Base-by-base conservation (phyloP, 257 asterid species). In the Agastache rugosa region DNA sequence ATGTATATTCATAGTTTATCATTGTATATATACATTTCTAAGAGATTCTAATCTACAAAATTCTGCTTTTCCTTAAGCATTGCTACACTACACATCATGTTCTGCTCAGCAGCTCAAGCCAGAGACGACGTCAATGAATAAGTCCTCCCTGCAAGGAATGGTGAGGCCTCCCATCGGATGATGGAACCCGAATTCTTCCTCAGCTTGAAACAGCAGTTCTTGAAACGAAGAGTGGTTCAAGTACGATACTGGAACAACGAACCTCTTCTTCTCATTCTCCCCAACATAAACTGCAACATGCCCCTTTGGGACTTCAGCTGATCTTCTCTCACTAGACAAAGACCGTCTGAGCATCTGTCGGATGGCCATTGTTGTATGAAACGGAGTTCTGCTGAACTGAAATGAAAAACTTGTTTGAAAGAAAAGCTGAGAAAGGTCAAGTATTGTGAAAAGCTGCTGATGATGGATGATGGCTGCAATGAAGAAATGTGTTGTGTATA, bases 151-250 rank as follows among this genome's bases (percentile, higher is more conserved):
- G 44, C 77, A 73, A 14, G 77, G 77, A 14, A 73, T 62, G 71
- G 77, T 73, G 17, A 63, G 77, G 39, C 83, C 86, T 9, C 75
- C 79, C 83, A 75, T 78, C 5, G 76, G 85, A 20, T 73, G 80
- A 64, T 56, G 5, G 61, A 66, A 72, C 3, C 84, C 81, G 39
- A 53, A 80, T 20, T 83, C 87, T 37, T 83, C 83, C 47, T 80
- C 77, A 19, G 55, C 77, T 74, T 58, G 83, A 35, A 6, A 45
- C 12, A 78, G 12, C 50, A 80, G 50, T 10, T 80, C 77, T 71
- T 83, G 87, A 29, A 83, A 83, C 19, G 65, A 64, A 54, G 82
- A 41, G 15, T 83, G 68, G 62, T 83, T 80, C 76, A 83, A 64
- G 67, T 74, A 69, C 5, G 74, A 51, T 0, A 69, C 63, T 0